These are phyloP conservation scores for Xylaria digitata DNA, from an alignment of 2,329 filamentous ascomycete genomes.

Conservation along the genomic window DNA sequence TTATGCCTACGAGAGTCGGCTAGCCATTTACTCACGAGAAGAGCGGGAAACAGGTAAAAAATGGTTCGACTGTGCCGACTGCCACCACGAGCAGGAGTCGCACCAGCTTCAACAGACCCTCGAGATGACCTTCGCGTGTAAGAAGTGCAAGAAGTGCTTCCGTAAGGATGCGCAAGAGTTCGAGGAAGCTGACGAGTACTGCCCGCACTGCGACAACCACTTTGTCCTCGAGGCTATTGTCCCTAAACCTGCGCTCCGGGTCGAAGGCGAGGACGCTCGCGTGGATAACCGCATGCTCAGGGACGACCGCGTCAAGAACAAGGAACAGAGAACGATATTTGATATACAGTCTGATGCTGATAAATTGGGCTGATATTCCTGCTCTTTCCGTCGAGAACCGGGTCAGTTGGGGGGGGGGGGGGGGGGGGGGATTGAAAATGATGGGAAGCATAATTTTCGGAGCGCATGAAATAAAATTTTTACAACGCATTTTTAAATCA, in stretches of 20 bases:
- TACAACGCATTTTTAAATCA: conserved; percentile 47
- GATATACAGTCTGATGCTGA: conserved; percentile 80
- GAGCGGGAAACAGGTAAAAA: conserved; percentile 73
- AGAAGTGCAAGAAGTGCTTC: conserved; percentile 99
- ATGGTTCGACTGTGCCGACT: conserved; percentile 99
- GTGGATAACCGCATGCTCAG: conserved; percentile 91
- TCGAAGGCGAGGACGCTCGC: conserved; percentile 91
- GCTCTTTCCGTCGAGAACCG: background rate
- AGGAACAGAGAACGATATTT: conserved; percentile 74
- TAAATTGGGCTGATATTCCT: conserved; percentile 71
- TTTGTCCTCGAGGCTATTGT: conserved; percentile 91
- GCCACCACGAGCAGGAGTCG: conserved; percentile 83
- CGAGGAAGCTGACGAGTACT: conserved; percentile 98
- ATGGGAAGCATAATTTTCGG: conserved; percentile 30
- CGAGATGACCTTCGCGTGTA: conserved; percentile 97
- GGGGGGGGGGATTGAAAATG: conserved; percentile 2
- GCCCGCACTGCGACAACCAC: conserved; percentile 98
- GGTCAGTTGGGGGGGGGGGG: conserved; percentile 1
- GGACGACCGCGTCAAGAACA: conserved; percentile 79
- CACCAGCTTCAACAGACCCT: conserved; percentile 80
- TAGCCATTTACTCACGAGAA: conserved; percentile 22
- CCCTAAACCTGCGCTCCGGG: conserved; percentile 82
- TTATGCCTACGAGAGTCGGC: background rate
- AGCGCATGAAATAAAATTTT: conserved; percentile 49
- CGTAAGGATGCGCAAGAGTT: conserved; percentile 92